These are phyloP conservation scores for Saccharomycopsis babjevae DNA, from an alignment of 805 yeast genomes.

Conservation along the genomic window DNA sequence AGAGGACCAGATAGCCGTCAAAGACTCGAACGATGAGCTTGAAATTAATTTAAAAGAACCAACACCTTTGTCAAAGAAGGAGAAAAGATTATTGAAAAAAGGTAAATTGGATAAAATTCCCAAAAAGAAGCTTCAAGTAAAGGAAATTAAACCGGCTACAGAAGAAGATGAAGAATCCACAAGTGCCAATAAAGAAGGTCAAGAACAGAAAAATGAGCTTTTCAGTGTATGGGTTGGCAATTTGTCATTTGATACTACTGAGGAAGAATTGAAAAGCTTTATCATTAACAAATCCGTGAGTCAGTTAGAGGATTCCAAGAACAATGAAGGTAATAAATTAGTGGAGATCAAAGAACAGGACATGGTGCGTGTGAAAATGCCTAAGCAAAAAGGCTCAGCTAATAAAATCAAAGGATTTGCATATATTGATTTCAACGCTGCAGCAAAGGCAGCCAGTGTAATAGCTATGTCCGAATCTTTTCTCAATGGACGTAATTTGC, in stretches of 20 bases:
- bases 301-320: constrained; percentile 23
- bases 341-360: constrained; percentile 41
- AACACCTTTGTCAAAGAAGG: constrained; percentile 84
- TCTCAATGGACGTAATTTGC: constrained; percentile 74
- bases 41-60: constrained; percentile 61
- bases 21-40: constrained; percentile 38
- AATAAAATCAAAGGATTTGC: constrained; percentile 76
- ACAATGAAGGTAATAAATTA: constrained; percentile 24
- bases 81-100: constrained; percentile 73
- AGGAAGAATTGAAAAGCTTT: constrained; percentile 61
- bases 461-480: constrained; percentile 59
- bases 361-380: constrained; percentile 70
- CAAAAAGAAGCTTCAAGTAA: constrained; percentile 29
- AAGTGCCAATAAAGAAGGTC: constrained; percentile 26
- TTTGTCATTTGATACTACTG: constrained; percentile 71
- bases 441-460: constrained; percentile 50
- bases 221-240: constrained; percentile 94
- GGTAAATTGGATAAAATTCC: constrained; percentile 46
- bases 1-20: constrained; percentile 3
- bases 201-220: constrained; percentile 27
- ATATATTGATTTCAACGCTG: constrained; percentile 67
- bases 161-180: background rate
- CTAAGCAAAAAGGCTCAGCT: constrained; percentile 47
- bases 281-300: constrained; percentile 47
- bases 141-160: constrained; percentile 17